Base-by-base conservation (phyloP, 2,329 filamentous ascomycete species). In the Talaromyces sp. region DNA sequence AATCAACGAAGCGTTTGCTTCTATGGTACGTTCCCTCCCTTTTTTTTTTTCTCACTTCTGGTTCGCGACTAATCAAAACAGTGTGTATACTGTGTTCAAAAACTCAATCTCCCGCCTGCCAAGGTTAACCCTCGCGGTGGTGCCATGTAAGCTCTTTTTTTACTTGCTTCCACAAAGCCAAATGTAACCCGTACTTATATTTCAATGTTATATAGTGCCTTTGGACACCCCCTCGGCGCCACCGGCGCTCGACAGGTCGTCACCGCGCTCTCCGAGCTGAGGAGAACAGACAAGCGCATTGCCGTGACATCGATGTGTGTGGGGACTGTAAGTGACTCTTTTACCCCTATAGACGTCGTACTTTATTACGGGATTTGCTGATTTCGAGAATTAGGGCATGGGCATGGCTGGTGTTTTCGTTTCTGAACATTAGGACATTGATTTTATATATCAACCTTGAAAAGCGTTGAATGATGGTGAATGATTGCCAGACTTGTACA, bases 71-170 rank as follows among this genome's bases (percentile, higher is more conserved):
- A 43, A 27, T 55, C 58, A 43, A 67, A 56, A 58, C 21, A 96
- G 84, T 96, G 91, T 78, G 77, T 96, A 66, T 96, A 89, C 86
- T 96, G 91, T 75, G 87, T 91, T 62, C 88, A 91, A 69, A 88
- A 96, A 81, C 83, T 97, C 21, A 88, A 86, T 38, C 80, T 97
- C 35, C 89, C 91, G 63, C 74, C 82, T 64, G 85, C 88, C 62
- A 96, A 96, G 84, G 89, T 97, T 70, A 97, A 97, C 80, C 92
- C 92, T 64, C 95, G 96, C 81, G 93, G 93, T 64, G 93, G 93
- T 65, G 91, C 91, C 43, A 96, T 96, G 75, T 77, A 71, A 71
- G 75, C 64, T 43, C 11, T 26, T 35, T 64, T 43, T 13, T 26
- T 35, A 27, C n/a, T 11, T 46, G 3, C 3, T 46, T 11, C 7